Conservation (phyloP, 495 filamentous ascomycete species). For the Penicillium manginii region DNA sequence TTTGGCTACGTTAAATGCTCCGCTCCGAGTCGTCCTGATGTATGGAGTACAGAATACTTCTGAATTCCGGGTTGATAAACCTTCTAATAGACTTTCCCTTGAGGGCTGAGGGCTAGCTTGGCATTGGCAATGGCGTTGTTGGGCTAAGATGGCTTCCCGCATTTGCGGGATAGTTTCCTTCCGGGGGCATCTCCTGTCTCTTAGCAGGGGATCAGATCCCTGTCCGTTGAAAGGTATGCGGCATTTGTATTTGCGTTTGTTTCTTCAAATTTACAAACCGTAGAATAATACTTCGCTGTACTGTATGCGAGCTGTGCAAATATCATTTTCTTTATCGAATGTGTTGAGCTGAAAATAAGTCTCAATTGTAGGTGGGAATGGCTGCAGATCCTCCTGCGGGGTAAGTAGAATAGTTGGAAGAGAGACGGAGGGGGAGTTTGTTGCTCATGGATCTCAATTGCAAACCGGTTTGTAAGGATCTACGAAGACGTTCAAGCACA, state of each 20-base stretch:
- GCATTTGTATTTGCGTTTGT: not conserved
- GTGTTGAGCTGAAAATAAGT: too few species aligned
- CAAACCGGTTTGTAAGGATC: too few species aligned
- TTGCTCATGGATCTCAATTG: too few species aligned
- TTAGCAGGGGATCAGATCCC: slow-evolving; percentile 3
- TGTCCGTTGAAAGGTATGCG: not conserved
- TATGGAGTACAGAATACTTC: not conserved
- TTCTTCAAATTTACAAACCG: not conserved
- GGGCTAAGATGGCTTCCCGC: not conserved
- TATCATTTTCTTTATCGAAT: not conserved
- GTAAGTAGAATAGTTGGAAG: too few species aligned
- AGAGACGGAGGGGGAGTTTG: too few species aligned
- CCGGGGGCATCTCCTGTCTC: not conserved
- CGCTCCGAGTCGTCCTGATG: not conserved
- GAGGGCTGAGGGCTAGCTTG: not conserved
- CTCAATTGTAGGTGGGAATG: too few species aligned
- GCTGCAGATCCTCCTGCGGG: too few species aligned
- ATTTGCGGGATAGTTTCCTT: slow-evolving; percentile 7
- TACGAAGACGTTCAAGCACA: too few species aligned
- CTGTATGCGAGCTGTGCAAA: not conserved
- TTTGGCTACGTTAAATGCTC: not conserved
- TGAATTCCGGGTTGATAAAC: too few species aligned
- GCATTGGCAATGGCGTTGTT: slow-evolving; percentile 2
- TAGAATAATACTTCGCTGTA: not conserved
- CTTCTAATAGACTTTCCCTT: not conserved